Evolutionary conservation across 2,329 filamentous ascomycete species (phyloP).

Genomic region (Penicillium griseofulvum): DNA sequence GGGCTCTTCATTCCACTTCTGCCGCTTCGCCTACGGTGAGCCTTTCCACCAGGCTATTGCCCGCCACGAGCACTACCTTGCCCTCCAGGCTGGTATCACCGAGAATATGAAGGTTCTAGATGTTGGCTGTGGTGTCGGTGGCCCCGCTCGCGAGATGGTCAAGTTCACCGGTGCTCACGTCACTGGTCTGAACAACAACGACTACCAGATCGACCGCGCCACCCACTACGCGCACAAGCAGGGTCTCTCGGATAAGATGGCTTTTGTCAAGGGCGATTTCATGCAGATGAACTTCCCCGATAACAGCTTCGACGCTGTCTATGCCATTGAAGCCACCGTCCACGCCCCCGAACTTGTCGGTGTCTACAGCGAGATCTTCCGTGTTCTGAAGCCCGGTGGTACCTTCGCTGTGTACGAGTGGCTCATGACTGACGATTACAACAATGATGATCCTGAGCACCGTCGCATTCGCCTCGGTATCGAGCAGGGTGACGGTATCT

Average conservation of each 20-base stretch:
- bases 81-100: conserved; percentile 80
- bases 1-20: conserved; percentile 97
- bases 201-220: conserved; percentile 97
- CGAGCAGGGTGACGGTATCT: conserved; percentile 93
- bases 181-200: conserved; percentile 95
- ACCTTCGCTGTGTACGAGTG: conserved; percentile 97
- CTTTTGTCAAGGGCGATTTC: conserved; percentile 93
- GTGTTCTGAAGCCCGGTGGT: conserved; percentile 92
- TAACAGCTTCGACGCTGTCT: conserved; percentile 89
- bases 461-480: conserved; percentile 90
- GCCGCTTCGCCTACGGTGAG: conserved; percentile 84
- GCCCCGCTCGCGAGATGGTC: conserved; percentile 90
- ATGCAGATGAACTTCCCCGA: conserved; percentile 98
- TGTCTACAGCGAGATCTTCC: conserved; percentile 92
- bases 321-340: conserved; percentile 95
- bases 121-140: conserved; percentile 95
- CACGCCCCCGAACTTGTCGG: conserved; percentile 88
- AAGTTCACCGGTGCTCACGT: conserved; percentile 91
- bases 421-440: conserved; percentile 96
- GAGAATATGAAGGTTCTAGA: conserved; percentile 88
- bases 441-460: conserved; percentile 83
- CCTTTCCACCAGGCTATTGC: conserved; percentile 87
- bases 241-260: conserved; percentile 73
- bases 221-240: conserved; percentile 79
- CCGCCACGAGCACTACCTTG: conserved; percentile 96